phyloP scores from a whole-genome alignment of 1,284 basidiomycete genomes.

The Paramarasmius palmivorus region DNA sequence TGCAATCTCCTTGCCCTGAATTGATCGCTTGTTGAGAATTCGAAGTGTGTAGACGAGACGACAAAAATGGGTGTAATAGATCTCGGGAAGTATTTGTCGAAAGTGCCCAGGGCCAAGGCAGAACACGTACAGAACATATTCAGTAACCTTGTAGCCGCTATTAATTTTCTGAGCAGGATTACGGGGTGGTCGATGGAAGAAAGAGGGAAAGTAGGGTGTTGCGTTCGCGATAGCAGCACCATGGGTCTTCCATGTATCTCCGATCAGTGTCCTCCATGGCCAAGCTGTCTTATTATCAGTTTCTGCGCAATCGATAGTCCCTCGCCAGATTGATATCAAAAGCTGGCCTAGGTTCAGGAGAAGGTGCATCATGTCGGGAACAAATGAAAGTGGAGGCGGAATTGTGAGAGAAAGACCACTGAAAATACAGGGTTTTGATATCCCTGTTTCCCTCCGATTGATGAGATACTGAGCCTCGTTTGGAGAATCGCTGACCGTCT shows the following conservation, averaged over 20 bases:
- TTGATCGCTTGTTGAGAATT: constrained; percentile 22
- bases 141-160: neutral
- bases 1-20: constrained; percentile 14
- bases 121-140: neutral
- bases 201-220: constrained; percentile 31
- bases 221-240: constrained; percentile 26
- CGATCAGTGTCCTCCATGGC: constrained; percentile 32
- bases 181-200: constrained; percentile 31
- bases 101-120: constrained; percentile 26
- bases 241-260: constrained; percentile 28
- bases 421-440: constrained; percentile 28
- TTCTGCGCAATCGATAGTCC: constrained; percentile 21
- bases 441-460: constrained; percentile 22
- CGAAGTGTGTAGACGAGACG: constrained; percentile 23
- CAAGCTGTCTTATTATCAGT: constrained; percentile 25
- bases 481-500: constrained; percentile 9
- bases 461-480: constrained; percentile 17
- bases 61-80: constrained; percentile 26
- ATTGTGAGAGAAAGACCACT: constrained; percentile 20
- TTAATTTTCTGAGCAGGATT: constrained; percentile 32
- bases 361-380: constrained; percentile 39
- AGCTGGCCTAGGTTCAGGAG: constrained; percentile 31
- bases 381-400: constrained; percentile 28
- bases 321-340: constrained; percentile 30
- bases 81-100: constrained; percentile 24